A percentile compares a stretch with the other conserved stretches of the same genome.
Conservation (phyloP, 352 stramenopile genomes). For the Phytophthora hybrid region DNA sequence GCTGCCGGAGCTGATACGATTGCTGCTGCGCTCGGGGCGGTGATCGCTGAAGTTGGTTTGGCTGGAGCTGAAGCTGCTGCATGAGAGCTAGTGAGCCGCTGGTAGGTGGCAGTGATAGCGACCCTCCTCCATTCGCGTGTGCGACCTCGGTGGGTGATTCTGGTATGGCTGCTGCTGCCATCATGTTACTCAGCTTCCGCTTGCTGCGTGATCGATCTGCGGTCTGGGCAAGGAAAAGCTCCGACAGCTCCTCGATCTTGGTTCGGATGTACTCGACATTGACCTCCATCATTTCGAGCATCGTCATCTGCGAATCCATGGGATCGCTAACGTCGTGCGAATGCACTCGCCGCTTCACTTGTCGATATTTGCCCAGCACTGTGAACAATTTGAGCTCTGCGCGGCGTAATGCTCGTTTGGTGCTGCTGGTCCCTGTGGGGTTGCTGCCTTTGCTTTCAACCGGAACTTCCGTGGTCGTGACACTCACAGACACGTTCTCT, state of each 20-base stretch:
- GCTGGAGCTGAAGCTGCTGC: slow-evolving; percentile 31
- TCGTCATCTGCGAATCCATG: slow-evolving; percentile 86
- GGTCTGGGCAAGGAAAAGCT: slow-evolving; percentile 38
- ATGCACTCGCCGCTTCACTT: slow-evolving; percentile 66
- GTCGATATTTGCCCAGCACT: slow-evolving; percentile 62
- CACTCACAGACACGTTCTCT: slow-evolving; percentile 2
- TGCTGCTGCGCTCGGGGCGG: slow-evolving; percentile 16
- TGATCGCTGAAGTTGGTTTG: slow-evolving; percentile 7
- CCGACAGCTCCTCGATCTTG: slow-evolving; percentile 76
- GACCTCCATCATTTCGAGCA: slow-evolving; percentile 89
- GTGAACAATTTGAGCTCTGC: slow-evolving; percentile 74
- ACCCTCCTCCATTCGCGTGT: slow-evolving; percentile 13
- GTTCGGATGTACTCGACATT: slow-evolving; percentile 86
- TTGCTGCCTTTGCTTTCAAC: slow-evolving; percentile 13
- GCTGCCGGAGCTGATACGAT: slow-evolving; percentile 15
- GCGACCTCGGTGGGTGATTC: slow-evolving; percentile 1
- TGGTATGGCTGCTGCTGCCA: slow-evolving; percentile 8
- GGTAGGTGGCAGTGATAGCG: slow-evolving; percentile 3
- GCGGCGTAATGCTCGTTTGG: slow-evolving; percentile 33
- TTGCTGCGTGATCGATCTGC: slow-evolving; percentile 26
- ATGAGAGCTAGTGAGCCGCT: slow-evolving; percentile 16
- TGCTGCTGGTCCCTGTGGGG: slow-evolving; percentile 5
- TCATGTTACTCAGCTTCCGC: slow-evolving; percentile 22
- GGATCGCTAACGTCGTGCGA: slow-evolving; percentile 76
- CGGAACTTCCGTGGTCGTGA: slow-evolving; percentile 11